Evolutionary conservation across 805 yeast genomes (phyloP).

Genomic region (Ogataea naganishii): DNA sequence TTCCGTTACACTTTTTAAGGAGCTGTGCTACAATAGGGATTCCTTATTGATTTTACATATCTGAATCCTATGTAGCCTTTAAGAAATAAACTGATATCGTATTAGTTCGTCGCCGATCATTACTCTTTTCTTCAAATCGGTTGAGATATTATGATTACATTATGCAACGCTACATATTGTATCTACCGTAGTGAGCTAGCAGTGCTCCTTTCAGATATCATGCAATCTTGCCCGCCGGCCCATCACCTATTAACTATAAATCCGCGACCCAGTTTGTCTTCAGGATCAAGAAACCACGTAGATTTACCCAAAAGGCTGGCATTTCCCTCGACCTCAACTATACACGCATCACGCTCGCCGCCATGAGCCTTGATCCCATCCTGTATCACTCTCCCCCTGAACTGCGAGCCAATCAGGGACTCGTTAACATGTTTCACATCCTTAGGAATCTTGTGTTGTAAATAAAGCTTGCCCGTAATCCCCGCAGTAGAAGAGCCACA

Average conservation of each 20-base stretch:
- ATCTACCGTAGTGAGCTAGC: too few relatives aligned
- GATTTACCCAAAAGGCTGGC: constrained; percentile 15
- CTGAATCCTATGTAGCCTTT: too few relatives aligned
- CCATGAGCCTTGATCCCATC: constrained; percentile 11
- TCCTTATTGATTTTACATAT: too few relatives aligned
- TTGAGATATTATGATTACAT: too few relatives aligned
- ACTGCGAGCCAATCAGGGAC: constrained; percentile 16
- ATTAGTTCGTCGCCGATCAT: too few relatives aligned
- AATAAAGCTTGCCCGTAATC: constrained; percentile 12
- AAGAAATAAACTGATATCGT: too few relatives aligned
- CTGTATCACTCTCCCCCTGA: constrained; percentile 11
- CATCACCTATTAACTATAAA: constrained; percentile 12
- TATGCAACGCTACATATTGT: too few relatives aligned
- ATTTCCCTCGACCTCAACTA: constrained; percentile 16
- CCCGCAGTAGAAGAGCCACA: constrained; percentile 23
- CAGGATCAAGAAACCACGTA: constrained; percentile 15
- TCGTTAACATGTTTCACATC: constrained; percentile 12
- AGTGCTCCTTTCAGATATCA: too few relatives aligned
- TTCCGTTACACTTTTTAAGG: constrained; percentile 3
- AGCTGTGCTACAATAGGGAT: too few relatives aligned
- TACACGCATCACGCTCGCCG: constrained; percentile 12
- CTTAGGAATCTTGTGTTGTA: constrained; percentile 6
- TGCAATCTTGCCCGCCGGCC: too few relatives aligned
- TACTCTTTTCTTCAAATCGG: too few relatives aligned
- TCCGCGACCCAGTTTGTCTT: constrained; percentile 13